Conservation (phyloP, 139 green algal genomes). For the Chlorella vulgaris region DNA sequence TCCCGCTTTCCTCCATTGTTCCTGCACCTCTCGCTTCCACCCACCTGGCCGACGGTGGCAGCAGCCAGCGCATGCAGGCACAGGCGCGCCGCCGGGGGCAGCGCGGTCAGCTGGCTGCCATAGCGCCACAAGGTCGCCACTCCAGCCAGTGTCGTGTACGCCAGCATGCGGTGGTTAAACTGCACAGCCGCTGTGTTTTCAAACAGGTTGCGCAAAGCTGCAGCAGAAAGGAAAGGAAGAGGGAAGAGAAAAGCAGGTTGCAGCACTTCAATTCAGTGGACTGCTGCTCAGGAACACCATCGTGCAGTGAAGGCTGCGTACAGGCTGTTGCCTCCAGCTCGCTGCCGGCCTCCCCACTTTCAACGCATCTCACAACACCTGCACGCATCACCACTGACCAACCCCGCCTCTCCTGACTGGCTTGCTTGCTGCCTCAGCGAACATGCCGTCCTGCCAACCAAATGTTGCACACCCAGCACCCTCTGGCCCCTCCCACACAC, state of each 20-base stretch:
- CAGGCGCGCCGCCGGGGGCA: conserved; percentile 52
- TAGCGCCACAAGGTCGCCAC: conserved; percentile 62
- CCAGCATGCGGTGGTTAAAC: conserved; percentile 86
- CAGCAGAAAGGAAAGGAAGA: conserved; percentile 4
- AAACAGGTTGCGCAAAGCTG: conserved; percentile 82
- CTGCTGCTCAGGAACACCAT: background rate
- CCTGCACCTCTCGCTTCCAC: no score
- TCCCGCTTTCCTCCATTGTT: no score
- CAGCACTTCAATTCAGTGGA: background rate
- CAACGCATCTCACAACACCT: no score
- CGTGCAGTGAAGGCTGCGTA: no score
- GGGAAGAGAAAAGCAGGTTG: background rate
- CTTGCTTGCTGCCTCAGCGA: background rate
- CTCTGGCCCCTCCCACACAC: no score
- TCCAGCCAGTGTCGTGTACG: conserved; percentile 69
- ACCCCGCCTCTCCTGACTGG: no score
- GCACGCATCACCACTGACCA: no score
- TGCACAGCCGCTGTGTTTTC: conserved; percentile 97
- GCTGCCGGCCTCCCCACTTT: background rate
- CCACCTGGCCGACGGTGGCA: conserved; percentile 34
- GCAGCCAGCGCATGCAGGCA: conserved; percentile 55
- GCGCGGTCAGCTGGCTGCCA: conserved; percentile 38
- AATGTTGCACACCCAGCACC: no score
- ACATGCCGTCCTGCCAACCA: no score
- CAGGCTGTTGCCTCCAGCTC: background rate